Percentiles rank a stretch among this genome's conserved stretches.
These are phyloP conservation scores for Venturia nashicola DNA, from an alignment of 2,329 filamentous ascomycete genomes.

Conservation along the genomic window DNA sequence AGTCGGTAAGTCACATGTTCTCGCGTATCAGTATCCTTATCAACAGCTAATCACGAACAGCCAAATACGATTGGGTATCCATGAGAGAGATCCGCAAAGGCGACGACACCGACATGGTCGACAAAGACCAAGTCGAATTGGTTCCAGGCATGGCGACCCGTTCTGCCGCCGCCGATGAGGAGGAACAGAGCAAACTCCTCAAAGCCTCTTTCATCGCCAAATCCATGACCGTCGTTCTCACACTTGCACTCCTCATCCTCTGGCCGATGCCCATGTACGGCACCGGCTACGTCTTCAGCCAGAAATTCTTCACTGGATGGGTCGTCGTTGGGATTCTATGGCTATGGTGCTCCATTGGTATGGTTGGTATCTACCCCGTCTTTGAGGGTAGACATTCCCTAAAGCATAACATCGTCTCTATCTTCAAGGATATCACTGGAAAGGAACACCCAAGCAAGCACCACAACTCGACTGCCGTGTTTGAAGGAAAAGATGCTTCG, in stretches of 20 bases:
- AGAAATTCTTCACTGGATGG: conserved; percentile 17
- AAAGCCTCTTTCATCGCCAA: conserved; percentile 13
- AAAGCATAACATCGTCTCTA: not conserved
- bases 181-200: conserved; percentile 13
- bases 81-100: conserved; percentile 21
- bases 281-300: conserved; percentile 13
- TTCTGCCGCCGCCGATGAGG: conserved; percentile 17
- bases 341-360: conserved; percentile 9
- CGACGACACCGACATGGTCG: conserved; percentile 2
- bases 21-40: conserved; percentile 14
- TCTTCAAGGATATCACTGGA: not conserved
- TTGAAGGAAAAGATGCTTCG: not conserved
- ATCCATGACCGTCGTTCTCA: conserved; percentile 13
- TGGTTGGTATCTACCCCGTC: conserved; percentile 8
- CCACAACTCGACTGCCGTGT: not conserved
- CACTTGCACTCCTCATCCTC: conserved; percentile 14
- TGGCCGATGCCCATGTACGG: conserved; percentile 17
- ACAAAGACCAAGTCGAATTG: not conserved
- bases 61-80: conserved; percentile 27
- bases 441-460: not conserved
- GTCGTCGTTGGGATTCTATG: conserved; percentile 17
- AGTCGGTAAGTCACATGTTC: not conserved
- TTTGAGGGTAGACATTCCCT: conserved; percentile 2
- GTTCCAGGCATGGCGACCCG: conserved; percentile 13
- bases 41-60: conserved; percentile 9